Evolutionary conservation across 345 rosid genomes (phyloP), one percentile per base, ranked within the genome.

Genomic region (Barbarea vulgaris): DNA sequence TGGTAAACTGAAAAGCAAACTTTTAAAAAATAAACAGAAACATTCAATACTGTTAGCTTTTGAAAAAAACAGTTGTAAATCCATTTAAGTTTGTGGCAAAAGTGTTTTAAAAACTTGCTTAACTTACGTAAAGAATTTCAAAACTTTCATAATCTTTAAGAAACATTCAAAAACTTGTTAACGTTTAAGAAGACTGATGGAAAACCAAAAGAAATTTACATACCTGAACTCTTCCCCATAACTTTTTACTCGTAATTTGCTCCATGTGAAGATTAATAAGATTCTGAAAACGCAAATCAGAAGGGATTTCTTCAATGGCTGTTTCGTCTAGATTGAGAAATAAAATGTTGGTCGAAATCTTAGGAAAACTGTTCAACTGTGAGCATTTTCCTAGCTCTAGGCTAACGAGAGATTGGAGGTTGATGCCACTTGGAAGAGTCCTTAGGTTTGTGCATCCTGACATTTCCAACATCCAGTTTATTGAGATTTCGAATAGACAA

Each of bases 191-290:
- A 34, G 12, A 34, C 39, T 9, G 39, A 34, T 9, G 1, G 39
- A 9, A 34, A 34, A 34, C 1, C 2, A 30, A 30, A 34, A 9
- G 1, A 25, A 21, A n/a, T n/a, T n/a, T 51, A 51, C 11, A 42
- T 57, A 70, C 75, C 75, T 46, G 58, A 25, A 59, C 51, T 34
- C 50, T 67, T 5, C 48, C 59, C 75, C 75, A 71, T 13, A 71
- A 34, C 14, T 13, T 71, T 17, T 6, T 13, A 71, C 59, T 47
- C 27, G 9, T 60, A 19, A 19, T 48, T 1, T 50, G 59, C 14
- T 71, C 75, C 75, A 71, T 71, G 6, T 17, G 59, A 60, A 71
- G 67, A 34, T 71, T 19, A 60, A 71, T 48, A 6, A 71, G 59
- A 24, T 60, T 59, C 27, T 59, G 37, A 14, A 71, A 66, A 71